Conservation (phyloP, 306 rosid species). For the Ziziphus jujuba region DNA sequence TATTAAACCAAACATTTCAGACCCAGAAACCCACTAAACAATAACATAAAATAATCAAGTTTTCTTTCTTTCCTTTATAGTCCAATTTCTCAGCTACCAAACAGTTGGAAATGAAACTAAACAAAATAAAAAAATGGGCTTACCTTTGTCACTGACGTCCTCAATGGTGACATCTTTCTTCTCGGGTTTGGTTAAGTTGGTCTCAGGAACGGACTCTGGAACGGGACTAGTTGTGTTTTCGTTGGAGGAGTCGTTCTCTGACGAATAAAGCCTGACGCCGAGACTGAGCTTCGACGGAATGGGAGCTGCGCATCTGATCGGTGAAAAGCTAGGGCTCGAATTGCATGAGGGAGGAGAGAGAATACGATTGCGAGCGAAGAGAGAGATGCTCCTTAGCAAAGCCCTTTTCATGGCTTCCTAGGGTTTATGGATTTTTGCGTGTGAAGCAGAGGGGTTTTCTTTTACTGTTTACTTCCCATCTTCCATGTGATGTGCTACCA, state of each 20-base stretch:
- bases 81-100: constrained; percentile 6
- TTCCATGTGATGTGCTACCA: no score
- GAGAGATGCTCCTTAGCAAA: constrained; percentile 44
- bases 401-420: constrained; percentile 36
- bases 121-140: not conserved
- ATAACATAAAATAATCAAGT: not conserved
- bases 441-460: no score
- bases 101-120: not conserved
- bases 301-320: constrained; percentile 24
- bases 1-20: not conserved
- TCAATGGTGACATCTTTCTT: constrained; percentile 16
- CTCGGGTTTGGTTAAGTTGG: constrained; percentile 11
- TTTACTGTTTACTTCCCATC: no score
- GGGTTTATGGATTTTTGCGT: no score
- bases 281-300: constrained; percentile 18
- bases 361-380: constrained; percentile 43
- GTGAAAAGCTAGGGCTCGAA: constrained; percentile 12
- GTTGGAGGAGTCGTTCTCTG: constrained; percentile 23
- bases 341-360: constrained; percentile 19
- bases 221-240: constrained; percentile 18
- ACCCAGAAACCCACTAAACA: not conserved
- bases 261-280: constrained; percentile 48
- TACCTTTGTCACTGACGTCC: constrained; percentile 65
- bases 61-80: not conserved
- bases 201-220: constrained; percentile 5